Conservation (phyloP, 2,329 filamentous ascomycete species). For the Verticillium nonalfalfae region DNA sequence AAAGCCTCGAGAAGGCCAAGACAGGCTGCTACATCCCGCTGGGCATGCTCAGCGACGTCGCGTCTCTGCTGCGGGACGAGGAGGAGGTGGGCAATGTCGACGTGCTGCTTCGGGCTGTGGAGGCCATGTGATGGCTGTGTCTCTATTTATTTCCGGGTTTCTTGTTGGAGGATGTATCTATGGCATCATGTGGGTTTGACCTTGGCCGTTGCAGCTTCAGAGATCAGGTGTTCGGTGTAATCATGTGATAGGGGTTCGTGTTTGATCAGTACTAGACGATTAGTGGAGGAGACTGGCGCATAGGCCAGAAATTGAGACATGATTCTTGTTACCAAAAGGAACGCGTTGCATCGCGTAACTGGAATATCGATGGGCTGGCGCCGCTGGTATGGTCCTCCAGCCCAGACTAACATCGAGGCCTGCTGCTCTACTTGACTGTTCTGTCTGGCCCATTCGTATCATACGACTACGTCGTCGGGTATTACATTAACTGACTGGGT, state of each 20-base stretch:
- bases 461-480: too few relatives aligned
- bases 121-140: conserved; percentile 38
- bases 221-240: not conserved
- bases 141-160: not conserved
- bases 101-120: conserved; percentile 55
- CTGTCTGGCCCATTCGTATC: too few relatives aligned
- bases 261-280: not conserved
- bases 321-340: not conserved
- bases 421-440: too few relatives aligned
- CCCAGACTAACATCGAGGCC: too few relatives aligned
- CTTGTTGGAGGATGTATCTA: not conserved
- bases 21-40: conserved; percentile 77
- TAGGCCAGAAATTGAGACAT: not conserved
- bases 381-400: too few relatives aligned
- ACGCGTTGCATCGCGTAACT: too few relatives aligned
- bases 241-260: not conserved
- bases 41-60: conserved; percentile 82
- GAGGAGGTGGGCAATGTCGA: conserved; percentile 46
- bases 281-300: not conserved
- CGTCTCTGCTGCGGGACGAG: conserved; percentile 62
- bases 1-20: conserved; percentile 76
- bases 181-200: too few relatives aligned
- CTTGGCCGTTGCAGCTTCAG: not conserved
- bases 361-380: not conserved
- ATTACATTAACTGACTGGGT: not conserved